phyloP scores from a whole-genome alignment of 2,329 filamentous ascomycete species.

The Xylaria polymorpha region DNA sequence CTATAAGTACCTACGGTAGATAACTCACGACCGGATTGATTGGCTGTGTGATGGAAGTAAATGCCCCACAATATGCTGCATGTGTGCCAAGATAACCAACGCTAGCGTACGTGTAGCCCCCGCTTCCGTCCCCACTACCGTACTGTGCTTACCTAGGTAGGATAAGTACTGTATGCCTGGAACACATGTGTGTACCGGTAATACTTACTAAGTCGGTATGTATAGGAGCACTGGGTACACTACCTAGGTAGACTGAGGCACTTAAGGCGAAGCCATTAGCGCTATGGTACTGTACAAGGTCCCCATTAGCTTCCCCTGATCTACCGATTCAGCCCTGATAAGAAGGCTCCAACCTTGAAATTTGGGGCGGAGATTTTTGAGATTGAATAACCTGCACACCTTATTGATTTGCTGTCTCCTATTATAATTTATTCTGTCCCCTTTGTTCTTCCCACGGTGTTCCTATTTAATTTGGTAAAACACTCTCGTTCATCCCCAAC shows the following conservation, averaged over 20 bases:
- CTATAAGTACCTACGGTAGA: too few relatives aligned
- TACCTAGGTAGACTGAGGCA: neutral
- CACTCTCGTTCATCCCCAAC: constrained; percentile 35
- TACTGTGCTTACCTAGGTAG: neutral
- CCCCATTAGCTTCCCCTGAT: constrained; percentile 27
- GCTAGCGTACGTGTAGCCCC: constrained; percentile 1
- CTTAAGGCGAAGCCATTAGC: neutral
- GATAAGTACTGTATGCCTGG: too few relatives aligned
- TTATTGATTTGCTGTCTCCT: constrained; percentile 21
- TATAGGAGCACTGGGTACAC: neutral
- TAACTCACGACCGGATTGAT: too few relatives aligned
- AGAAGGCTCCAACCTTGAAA: constrained; percentile 32
- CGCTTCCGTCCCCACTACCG: neutral
- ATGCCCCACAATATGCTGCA: constrained; percentile 7
- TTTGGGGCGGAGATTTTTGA: constrained; percentile 32
- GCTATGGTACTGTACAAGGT: neutral
- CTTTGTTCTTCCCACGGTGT: constrained; percentile 18
- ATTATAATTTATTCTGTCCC: constrained; percentile 4
- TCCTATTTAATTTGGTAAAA: neutral
- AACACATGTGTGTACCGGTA: too few relatives aligned
- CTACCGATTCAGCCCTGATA: constrained; percentile 33
- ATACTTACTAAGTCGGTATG: too few relatives aligned
- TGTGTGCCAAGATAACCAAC: neutral
- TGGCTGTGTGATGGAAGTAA: neutral
- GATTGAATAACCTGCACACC: constrained; percentile 26